Conservation (phyloP, 495 filamentous ascomycete genomes). For the Margaritispora aquatica region DNA sequence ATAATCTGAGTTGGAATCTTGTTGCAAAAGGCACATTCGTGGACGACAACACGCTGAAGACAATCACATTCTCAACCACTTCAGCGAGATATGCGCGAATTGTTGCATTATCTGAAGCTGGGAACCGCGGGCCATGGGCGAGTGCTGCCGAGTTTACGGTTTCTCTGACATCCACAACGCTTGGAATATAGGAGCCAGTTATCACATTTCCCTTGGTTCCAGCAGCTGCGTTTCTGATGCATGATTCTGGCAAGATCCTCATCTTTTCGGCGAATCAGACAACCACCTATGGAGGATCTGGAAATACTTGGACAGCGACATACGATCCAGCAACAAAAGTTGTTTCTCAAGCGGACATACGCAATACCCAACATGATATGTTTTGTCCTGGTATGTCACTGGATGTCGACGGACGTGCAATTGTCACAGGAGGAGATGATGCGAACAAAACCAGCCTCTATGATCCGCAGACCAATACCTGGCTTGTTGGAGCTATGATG, state of each 20-base stretch:
- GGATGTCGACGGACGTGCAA: conserved; percentile 40
- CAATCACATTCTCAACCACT: conserved; percentile 32
- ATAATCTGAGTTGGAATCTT: conserved; percentile 30
- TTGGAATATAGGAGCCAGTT: conserved; percentile 36
- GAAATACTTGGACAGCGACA: conserved; percentile 38
- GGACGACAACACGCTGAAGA: conserved; percentile 32
- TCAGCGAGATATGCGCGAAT: conserved; percentile 36
- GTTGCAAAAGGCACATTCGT: conserved; percentile 41
- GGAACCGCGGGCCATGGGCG: conserved; percentile 18
- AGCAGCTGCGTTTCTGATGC: conserved; percentile 27
- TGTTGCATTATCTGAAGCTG: conserved; percentile 29
- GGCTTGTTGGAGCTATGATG: conserved; percentile 34
- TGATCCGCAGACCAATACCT: conserved; percentile 25
- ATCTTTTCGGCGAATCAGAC: conserved; percentile 39
- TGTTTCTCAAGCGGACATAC: conserved; percentile 29
- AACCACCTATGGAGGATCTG: conserved; percentile 24
- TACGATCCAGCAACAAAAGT: conserved; percentile 1
- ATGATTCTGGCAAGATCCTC: conserved; percentile 31
- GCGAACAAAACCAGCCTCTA: conserved; percentile 42
- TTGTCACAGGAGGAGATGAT: conserved; percentile 47
- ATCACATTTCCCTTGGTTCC: conserved; percentile 47
- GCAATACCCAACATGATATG: conserved; percentile 48
- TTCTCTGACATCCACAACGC: background rate
- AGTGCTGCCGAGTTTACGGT: conserved; percentile 28
- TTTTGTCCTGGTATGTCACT: conserved; percentile 56